Percentiles rank a stretch among this genome's conserved stretches.
Conservation (phyloP, 148 eudicot species). For the Rhododendron mucronatum region DNA sequence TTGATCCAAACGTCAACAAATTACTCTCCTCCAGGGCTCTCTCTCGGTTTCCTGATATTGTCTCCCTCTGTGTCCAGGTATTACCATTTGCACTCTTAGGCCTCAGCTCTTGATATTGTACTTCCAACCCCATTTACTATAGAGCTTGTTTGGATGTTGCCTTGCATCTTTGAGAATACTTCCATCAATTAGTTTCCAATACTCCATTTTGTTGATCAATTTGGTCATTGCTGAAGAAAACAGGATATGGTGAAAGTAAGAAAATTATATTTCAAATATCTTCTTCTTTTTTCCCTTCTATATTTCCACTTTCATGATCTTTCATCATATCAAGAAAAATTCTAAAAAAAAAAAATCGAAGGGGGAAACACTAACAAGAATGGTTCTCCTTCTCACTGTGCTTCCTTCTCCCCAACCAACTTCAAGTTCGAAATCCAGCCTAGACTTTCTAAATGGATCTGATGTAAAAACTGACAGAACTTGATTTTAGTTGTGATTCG, state of each 20-base stretch:
- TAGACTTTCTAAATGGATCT: background rate
- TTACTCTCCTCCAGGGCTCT: constrained; percentile 58
- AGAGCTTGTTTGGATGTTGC: too few species aligned
- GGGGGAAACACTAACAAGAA: background rate
- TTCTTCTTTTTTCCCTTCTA: too few species aligned
- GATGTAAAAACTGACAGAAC: background rate
- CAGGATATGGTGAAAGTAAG: too few species aligned
- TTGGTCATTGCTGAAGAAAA: too few species aligned
- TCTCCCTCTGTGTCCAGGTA: constrained; percentile 39
- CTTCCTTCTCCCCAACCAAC: background rate
- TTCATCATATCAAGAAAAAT: background rate
- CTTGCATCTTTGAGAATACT: too few species aligned
- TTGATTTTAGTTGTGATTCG: background rate
- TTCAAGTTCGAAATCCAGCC: background rate
- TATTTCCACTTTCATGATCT: background rate
- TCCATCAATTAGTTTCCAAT: too few species aligned
- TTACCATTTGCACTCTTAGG: too few species aligned
- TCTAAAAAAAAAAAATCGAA: too few species aligned
- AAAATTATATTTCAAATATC: too few species aligned
- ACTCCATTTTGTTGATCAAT: too few species aligned
- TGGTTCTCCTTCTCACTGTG: background rate
- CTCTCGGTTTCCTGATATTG: constrained; percentile 71
- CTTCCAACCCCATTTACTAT: too few species aligned
- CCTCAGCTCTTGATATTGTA: too few species aligned
- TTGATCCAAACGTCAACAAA: constrained; percentile 34